Base-by-base conservation (phyloP, 2,329 filamentous ascomycete species). In the Talaromyces sp. region DNA sequence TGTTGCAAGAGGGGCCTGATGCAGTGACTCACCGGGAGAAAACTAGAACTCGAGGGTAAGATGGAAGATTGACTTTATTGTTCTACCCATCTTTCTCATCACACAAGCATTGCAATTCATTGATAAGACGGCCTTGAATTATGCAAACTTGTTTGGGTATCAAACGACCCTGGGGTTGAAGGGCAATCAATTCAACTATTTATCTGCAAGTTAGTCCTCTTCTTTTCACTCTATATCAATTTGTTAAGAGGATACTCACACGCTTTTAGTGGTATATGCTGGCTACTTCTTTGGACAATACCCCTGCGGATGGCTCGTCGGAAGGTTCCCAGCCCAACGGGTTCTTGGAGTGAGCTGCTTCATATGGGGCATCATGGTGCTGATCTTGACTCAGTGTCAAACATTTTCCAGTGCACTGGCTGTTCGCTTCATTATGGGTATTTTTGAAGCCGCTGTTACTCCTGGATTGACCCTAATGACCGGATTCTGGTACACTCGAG, bases 201-300 rank as follows among this genome's bases (percentile, higher is more conserved):
- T 55, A 22, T 55, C 52, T 44, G 52, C 52, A 13, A 55, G 52
- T 55, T 22, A 22, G 39, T 40, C 17, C 33, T 20, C 20, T 5
- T 13, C 4, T 29, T 30, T 29, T 45, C 22, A 52, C 22, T 33
- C 5, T 20, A 24, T 17, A n/a, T 4, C 7, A 14, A 13, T 6
- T 16, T 6, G 32, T 11, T 6, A 4, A 14, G 32, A 14, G 5
- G 32, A 13, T 13, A 14, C n/a, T 16, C 5, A 14, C 6, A 35
- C 5, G 32, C 4, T 33, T 35, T 8, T 6, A 55, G 54, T 56
- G 54, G 50, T 56, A 16, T 56, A 56, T 29, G 54, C 49, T 3
- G 54, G 54, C 10, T 56, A 56, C 36, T 52, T 52, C 41, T 56
- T 56, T 27, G 54, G 54, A 6, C 54, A 56, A 43, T 56, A 56